A percentile compares a stretch with the other conserved stretches of the same genome.
These are phyloP conservation scores for Salvia miltiorrhiza DNA, from an alignment of 257 asterid species.

Conservation along the genomic window DNA sequence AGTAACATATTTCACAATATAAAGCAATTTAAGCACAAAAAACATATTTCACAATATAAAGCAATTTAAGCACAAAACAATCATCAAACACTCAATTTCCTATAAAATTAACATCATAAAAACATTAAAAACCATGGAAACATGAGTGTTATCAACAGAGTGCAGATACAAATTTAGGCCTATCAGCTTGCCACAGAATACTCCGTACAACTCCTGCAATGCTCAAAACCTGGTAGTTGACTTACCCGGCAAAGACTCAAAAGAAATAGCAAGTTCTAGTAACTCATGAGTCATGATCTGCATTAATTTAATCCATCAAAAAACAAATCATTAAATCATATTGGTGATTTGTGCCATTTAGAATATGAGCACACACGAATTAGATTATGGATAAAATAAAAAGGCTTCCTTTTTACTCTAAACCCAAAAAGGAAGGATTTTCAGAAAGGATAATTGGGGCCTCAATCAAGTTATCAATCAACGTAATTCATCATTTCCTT, in stretches of 20 bases:
- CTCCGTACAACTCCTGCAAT: constrained; percentile 87
- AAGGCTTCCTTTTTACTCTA: not conserved
- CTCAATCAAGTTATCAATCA: too few species aligned
- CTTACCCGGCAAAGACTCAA: constrained; percentile 64
- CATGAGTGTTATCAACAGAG: too few species aligned
- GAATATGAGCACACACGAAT: not conserved
- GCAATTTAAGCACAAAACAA: too few species aligned
- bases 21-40: too few species aligned
- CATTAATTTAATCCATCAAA: constrained; percentile 30
- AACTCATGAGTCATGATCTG: constrained; percentile 90
- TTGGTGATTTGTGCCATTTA: not conserved
- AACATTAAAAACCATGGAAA: too few species aligned
- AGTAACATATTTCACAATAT: too few species aligned
- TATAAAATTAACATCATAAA: too few species aligned
- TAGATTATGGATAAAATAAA: not conserved
- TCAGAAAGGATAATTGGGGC: too few species aligned
- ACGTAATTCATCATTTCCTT: too few species aligned
- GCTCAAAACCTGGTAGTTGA: constrained; percentile 64
- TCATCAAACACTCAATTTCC: too few species aligned
- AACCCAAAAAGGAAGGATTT: not conserved
- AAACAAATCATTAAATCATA: constrained; percentile 18
- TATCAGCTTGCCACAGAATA: constrained; percentile 62
- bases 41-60: too few species aligned
- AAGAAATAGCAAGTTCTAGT: constrained; percentile 84
- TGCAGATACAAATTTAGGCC: constrained; percentile 82